phyloP scores from a whole-genome alignment of 768 basidiomycete species.

The Leccinum boreale region DNA sequence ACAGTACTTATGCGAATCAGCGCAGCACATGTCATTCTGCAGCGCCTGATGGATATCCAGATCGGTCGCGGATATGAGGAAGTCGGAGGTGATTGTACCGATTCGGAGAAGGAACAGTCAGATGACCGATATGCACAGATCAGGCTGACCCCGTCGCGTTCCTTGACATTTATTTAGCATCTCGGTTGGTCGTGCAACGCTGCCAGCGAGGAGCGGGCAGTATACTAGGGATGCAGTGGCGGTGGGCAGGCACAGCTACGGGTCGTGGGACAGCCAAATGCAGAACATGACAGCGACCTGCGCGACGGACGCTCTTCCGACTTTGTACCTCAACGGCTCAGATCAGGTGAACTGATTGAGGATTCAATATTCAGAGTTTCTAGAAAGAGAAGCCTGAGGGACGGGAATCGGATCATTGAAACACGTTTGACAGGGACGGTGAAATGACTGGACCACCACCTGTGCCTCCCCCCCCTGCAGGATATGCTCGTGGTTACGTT shows the following conservation, averaged over 20 bases:
- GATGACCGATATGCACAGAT: too few relatives aligned
- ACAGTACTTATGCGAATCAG: background rate
- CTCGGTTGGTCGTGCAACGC: background rate
- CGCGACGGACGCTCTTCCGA: background rate
- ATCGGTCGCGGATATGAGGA: background rate
- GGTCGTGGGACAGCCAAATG: background rate
- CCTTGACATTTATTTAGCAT: background rate
- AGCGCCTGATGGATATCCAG: background rate
- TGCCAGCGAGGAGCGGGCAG: background rate
- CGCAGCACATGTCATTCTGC: background rate
- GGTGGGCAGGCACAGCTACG: background rate
- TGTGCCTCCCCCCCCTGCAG: conserved; percentile 25
- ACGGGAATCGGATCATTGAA: background rate
- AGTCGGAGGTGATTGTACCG: background rate
- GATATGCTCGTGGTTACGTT: conserved; percentile 10
- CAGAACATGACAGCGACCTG: background rate
- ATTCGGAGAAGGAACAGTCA: background rate
- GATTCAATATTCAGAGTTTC: background rate
- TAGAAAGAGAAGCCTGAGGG: background rate
- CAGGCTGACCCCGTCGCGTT: too few relatives aligned
- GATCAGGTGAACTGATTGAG: background rate
- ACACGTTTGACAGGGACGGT: background rate
- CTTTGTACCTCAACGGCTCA: background rate
- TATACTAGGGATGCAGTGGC: background rate
- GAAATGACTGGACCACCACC: conserved; percentile 27